Conservation (phyloP, 306 rosid species). For the Sesbania bispinosa region DNA sequence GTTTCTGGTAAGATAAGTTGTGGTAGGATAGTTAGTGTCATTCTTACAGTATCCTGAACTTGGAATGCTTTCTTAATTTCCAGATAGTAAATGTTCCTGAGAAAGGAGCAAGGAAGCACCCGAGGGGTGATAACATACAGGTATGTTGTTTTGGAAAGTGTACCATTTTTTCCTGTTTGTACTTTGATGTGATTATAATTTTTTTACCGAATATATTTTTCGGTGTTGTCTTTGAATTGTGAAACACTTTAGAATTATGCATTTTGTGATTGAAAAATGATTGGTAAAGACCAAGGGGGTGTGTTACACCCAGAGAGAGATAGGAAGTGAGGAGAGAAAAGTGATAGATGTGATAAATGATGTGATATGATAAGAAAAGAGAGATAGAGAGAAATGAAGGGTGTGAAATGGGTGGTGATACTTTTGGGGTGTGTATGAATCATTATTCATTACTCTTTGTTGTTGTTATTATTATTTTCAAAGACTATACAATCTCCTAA, state of each 20-base stretch:
- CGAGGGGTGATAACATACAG: conserved; percentile 87
- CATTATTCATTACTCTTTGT: too few species aligned
- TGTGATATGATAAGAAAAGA: too few species aligned
- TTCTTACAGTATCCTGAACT: conserved; percentile 20
- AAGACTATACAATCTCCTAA: neutral
- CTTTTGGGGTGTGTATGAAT: too few species aligned
- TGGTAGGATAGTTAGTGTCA: neutral
- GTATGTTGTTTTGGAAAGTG: conserved; percentile 32
- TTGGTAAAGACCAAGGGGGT: too few species aligned
- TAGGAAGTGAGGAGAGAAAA: too few species aligned
- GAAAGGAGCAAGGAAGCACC: conserved; percentile 91
- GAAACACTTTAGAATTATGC: neutral
- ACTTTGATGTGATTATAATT: neutral
- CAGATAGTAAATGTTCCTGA: conserved; percentile 90
- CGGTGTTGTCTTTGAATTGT: neutral
- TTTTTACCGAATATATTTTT: neutral
- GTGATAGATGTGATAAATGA: too few species aligned
- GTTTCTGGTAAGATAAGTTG: neutral
- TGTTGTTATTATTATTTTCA: neutral
- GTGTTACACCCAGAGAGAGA: too few species aligned
- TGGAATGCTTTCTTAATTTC: conserved; percentile 31
- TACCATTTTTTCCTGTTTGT: neutral
- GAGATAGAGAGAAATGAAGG: too few species aligned
- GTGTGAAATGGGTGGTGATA: too few species aligned
- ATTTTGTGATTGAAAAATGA: too few species aligned